These are phyloP conservation scores for Leccinum barrowsii DNA, from an alignment of 768 basidiomycete genomes.

Conservation along the genomic window DNA sequence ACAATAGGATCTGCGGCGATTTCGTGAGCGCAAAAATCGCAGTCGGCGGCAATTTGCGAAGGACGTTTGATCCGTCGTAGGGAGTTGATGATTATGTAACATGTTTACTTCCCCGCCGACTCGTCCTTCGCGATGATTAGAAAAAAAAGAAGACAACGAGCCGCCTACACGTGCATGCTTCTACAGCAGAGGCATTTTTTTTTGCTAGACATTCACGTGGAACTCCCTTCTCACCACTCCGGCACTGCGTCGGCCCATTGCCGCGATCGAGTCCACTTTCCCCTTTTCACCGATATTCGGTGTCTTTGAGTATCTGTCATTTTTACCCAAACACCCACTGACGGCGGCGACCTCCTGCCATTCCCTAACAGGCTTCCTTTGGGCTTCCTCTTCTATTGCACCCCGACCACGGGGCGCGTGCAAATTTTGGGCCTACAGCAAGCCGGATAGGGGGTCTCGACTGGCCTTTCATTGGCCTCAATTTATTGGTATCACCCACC, in stretches of 20 bases:
- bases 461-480: not conserved
- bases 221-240: not conserved
- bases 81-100: constrained; percentile 15
- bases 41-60: not conserved
- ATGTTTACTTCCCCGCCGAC: not conserved
- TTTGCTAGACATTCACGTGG: not conserved
- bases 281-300: not conserved
- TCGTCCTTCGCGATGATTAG: not conserved
- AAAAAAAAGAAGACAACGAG: too few species aligned
- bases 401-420: not conserved
- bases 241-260: not conserved
- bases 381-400: not conserved
- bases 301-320: not conserved
- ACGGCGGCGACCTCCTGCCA: not conserved
- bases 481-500: not conserved
- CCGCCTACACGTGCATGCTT: too few species aligned
- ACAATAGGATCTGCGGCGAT: constrained; percentile 1
- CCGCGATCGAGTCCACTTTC: not conserved
- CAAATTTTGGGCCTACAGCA: constrained; percentile 6
- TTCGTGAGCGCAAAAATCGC: not conserved
- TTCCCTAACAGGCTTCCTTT: not conserved
- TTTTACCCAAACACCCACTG: not conserved
- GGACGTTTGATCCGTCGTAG: not conserved
- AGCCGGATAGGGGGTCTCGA: not conserved
- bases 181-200: not conserved